Evolutionary conservation across 2,329 filamentous ascomycete genomes (phyloP), one percentile per base, ranked within the genome.

Genomic region (Colletotrichum eleusines): DNA sequence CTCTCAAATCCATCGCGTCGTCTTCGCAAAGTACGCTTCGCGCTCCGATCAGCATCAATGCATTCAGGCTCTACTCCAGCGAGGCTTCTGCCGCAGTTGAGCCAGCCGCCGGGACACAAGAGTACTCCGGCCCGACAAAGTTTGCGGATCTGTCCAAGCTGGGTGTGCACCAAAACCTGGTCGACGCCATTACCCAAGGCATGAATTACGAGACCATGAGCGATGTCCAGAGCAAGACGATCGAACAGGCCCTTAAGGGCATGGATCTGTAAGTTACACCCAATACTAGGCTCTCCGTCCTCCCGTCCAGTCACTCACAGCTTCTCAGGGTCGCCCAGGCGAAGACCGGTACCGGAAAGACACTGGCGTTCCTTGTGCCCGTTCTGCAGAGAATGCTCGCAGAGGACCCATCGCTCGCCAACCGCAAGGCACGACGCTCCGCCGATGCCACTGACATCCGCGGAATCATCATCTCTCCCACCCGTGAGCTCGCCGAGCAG

Each of bases 311-410:
- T 18, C 53, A 72, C 73, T 76, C 77, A 79, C 62, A 44, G 65
- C 53, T 63, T 48, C 53, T 72, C 77, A 94, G 92, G 76, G 87
- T 98, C 74, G 96, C 95, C 57, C 96, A 98, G 84, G 96, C 96
- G 71, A 97, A 94, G 83, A 99, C 96, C 11, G 96, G 96, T 79
- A 98, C 96, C 5, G 96, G 96, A 79, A 99, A 99, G 84, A 99
- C 96, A 0, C 84, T 98, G 68, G 96, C 94, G 44, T 99, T 98
- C 85, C 86, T 99, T 31, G 83, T 98, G 8, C 96, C 96, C 61
- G 85, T 94, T 9, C 83, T 98, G 63, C 94, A 98, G 79, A 91
- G 90, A 71, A 92, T 97, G 77, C 84, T 97, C 72, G 80, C 82
- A 26, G 82, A 86, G 71, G 89, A 94, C 73, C 89, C 90, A 1